Conservation (phyloP, 2,329 filamentous ascomycete genomes). For the Fusarium tuaranense region DNA sequence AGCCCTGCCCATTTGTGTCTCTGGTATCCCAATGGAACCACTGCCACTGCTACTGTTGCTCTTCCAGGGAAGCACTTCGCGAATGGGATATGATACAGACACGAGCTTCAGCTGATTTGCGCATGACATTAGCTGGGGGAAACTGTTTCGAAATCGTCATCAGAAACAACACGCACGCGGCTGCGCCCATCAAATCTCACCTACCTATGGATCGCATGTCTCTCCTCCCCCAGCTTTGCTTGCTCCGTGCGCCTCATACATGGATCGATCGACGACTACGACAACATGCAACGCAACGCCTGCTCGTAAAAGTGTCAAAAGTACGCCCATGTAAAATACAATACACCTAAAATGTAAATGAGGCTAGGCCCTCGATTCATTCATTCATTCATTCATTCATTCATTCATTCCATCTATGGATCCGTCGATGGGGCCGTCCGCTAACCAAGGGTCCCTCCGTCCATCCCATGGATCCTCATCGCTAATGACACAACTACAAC, state of each 20-base stretch:
- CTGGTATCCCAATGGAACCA: neutral
- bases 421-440: neutral
- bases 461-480: neutral
- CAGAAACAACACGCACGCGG: neutral
- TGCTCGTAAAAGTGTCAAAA: slow-evolving; percentile 27
- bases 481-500: neutral
- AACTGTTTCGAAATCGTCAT: neutral
- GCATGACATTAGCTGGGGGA: neutral
- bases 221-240: slow-evolving; percentile 1
- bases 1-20: neutral
- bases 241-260: neutral
- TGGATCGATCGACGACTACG: neutral
- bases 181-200: neutral
- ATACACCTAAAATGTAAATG: neutral
- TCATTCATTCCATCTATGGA: neutral
- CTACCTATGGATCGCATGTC: neutral
- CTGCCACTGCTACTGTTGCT: neutral
- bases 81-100: neutral
- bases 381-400: neutral
- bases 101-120: neutral
- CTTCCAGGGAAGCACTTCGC: neutral
- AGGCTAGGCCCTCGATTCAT: slow-evolving; percentile 11
- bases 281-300: slow-evolving; percentile 17
- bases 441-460: neutral
- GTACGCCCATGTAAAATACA: slow-evolving; percentile 5